These are phyloP conservation scores for Dalechampia spathulata DNA, from an alignment of 441 rosid genomes.

Conservation along the genomic window DNA sequence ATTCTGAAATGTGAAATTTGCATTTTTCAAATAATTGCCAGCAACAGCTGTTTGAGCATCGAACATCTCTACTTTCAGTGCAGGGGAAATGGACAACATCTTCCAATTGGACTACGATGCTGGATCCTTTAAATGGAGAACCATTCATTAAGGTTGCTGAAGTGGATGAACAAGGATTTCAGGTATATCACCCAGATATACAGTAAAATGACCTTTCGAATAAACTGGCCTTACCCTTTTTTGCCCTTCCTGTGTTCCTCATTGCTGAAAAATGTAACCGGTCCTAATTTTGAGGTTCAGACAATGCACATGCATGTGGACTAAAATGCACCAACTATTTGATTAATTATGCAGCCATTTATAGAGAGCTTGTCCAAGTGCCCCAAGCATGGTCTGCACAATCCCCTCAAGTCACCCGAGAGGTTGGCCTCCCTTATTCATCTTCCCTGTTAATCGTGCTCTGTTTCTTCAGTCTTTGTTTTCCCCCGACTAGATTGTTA, in stretches of 20 bases:
- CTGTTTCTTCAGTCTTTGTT: not conserved
- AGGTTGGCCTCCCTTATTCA: constrained; percentile 38
- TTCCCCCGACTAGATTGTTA: not conserved
- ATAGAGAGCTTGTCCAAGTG: constrained; percentile 89
- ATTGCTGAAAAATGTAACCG: not conserved
- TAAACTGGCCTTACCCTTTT: not conserved
- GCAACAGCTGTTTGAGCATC: constrained; percentile 5
- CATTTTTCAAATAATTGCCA: not conserved
- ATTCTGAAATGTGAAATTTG: not conserved
- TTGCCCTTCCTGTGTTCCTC: not conserved
- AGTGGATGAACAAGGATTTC: constrained; percentile 62
- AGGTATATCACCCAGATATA: too few relatives aligned
- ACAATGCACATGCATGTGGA: not conserved
- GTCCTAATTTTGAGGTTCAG: not conserved
- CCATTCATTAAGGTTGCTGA: constrained; percentile 83
- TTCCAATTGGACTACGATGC: constrained; percentile 45
- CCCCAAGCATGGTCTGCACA: constrained; percentile 94
- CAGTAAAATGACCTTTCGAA: too few relatives aligned
- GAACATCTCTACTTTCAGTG: constrained; percentile 37
- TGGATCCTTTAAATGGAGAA: constrained; percentile 97
- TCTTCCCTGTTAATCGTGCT: constrained; percentile 1
- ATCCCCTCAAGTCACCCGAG: constrained; percentile 95
- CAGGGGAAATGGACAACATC: constrained; percentile 89
- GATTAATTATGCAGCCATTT: constrained; percentile 56
- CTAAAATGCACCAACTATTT: constrained; percentile 14